Percentiles rank a stretch among this genome's conserved stretches.
Conservation (phyloP, 768 basidiomycete genomes). For the Calocybe gangraenosa region DNA sequence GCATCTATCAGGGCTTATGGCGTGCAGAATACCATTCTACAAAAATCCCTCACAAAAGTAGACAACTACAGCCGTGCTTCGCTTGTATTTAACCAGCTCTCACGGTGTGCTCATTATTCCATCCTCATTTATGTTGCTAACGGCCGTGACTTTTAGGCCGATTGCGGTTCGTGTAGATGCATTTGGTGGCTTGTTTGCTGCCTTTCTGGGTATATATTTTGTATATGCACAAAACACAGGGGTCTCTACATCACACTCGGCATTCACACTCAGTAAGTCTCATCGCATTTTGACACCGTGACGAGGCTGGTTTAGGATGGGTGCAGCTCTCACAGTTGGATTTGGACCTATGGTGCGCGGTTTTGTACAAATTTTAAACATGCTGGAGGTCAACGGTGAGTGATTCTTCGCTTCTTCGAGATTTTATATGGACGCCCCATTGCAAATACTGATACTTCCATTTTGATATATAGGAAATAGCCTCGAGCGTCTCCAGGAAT, state of each 20-base stretch:
- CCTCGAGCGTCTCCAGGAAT: slow-evolving; percentile 66
- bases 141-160: slow-evolving; percentile 28
- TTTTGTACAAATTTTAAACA: slow-evolving; percentile 36
- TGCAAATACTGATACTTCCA: no score
- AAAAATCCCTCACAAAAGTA: slow-evolving; percentile 41
- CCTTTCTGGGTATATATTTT: slow-evolving; percentile 48
- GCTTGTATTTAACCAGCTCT: slow-evolving; percentile 43
- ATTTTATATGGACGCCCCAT: no score
- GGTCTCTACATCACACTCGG: slow-evolving; percentile 10
- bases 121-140: not conserved
- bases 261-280: slow-evolving; percentile 13
- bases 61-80: slow-evolving; percentile 45
- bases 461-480: slow-evolving; percentile 18
- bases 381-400: slow-evolving; percentile 38
- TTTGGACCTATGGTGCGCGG: slow-evolving; percentile 52
- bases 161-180: slow-evolving; percentile 48
- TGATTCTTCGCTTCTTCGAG: slow-evolving; percentile 12
- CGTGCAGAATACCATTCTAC: slow-evolving; percentile 42
- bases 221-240: slow-evolving; percentile 46
- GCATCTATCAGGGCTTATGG: slow-evolving; percentile 64
- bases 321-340: slow-evolving; percentile 26
- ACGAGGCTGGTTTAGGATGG: not conserved
- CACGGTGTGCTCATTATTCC: slow-evolving; percentile 1
- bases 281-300: not conserved
- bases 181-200: slow-evolving; percentile 50